Base-by-base conservation (phyloP, 225 moss, liverwort and hornwort genomes). In the Sphagnum contortum region DNA sequence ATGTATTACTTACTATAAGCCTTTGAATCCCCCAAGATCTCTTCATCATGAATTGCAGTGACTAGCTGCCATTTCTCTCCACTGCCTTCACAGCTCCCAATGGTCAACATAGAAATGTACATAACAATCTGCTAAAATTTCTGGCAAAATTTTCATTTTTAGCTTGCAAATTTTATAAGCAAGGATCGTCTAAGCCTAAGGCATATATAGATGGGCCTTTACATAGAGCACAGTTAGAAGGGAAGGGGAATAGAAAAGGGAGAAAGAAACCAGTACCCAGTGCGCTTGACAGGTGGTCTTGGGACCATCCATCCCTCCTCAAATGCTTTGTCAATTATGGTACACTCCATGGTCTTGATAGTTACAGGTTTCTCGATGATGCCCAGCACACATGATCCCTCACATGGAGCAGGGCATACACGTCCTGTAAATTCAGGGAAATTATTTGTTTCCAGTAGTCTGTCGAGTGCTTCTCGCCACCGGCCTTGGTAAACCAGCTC, bases 241-340 rank as follows among this genome's bases (percentile, higher is more conserved):
- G n/a, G 12, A 61, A 7, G 9, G 5, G 9, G 3, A 55, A 14
- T 45, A 59, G 9, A 1, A 69, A 45, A 51, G 3, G 6, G 52
- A 45, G 29, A 56, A 57, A 10, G 46, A 6, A 59, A 2, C 54
- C 51, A 52, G 44, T 88, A 92, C 89, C 89, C 88, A 67, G 92
- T 89, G 45, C 86, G 77, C 65, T 79, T 72, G 29, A 29, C 60
- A 59, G 92, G 89, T 6, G 85, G 89, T 48, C 89, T 83, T 50
- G 89, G 88, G 49, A 86, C 72, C 73, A 93, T 93, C 92, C 92
- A 93, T 44, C 89, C 92, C 79, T 88, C 83, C 70, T 88, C 92
- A 75, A 88, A 93, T 55, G 78, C 92, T 66, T 90, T 93, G 61
- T 90, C 92, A 48, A 90, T 93, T 6, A 93, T 93, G 67, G 85